Evolutionary conservation across 345 rosid species (phyloP), one percentile per base, ranked within the genome.

Genomic region (Syzygium aqueum): DNA sequence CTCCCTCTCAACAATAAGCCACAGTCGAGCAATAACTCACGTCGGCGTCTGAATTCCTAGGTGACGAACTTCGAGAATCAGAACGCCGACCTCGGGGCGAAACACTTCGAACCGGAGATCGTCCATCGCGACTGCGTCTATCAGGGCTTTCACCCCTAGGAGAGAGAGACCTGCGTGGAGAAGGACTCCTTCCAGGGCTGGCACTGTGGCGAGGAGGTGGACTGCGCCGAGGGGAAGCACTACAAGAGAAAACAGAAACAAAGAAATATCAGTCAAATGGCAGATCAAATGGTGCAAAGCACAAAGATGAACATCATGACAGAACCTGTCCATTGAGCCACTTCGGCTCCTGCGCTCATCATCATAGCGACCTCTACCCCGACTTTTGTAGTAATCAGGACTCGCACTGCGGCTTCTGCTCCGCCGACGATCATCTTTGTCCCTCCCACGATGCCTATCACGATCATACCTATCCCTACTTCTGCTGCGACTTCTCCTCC

Each of bases 381-480:
- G 91, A n/a, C 92, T 89, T 85, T 85, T 93, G 37, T 84, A 85
- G 87, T 90, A 88, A 85, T 92, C 92, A 73, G 94, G 95, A 90
- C 94, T 93, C 8, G 91, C 90, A 87, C 95, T 94, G 53, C 90
- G 92, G 84, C 94, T 93, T 88, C 92, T 86, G 89, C 93, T 92
- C 52, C 88, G 90, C 30, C 86, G 88, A 67, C 88, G 93, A 86
- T 89, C 56, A 28, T 91, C 94, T 84, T 87, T 92, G 86, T 93
- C 93, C 88, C 87, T 89, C 77, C 90, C 90, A 83, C 91, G 93
- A 84, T 88, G 88, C 85, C 90, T 92, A 85, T 92, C 94, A 78
- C 93, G 94, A 51, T 91, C 94, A 77, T 89, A 59, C 87, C 90
- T 90, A 86, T 93, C 95, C 91, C 87, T 61, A 53, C 95, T 94